These are phyloP conservation scores for Schizopora paradoxa DNA, from an alignment of 1,284 basidiomycete genomes.

Conservation along the genomic window DNA sequence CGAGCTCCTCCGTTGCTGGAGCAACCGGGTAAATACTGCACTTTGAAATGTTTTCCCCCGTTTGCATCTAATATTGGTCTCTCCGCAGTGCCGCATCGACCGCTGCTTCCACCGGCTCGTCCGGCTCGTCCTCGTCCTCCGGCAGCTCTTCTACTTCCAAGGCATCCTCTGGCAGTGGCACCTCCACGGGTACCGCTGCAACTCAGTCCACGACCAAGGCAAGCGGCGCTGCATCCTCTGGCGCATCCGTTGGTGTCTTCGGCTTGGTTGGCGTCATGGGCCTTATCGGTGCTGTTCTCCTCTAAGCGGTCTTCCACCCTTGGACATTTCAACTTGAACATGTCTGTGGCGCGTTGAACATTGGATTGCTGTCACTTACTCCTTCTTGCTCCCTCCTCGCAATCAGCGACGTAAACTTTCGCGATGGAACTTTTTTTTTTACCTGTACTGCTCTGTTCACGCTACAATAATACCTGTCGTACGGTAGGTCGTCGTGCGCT, in stretches of 20 bases:
- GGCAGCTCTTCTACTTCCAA: slow-evolving; percentile 14
- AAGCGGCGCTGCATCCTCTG: slow-evolving; percentile 15
- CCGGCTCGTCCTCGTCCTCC: slow-evolving; percentile 18
- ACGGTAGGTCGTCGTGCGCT: no score
- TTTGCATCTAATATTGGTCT: background rate
- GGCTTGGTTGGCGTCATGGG: slow-evolving; percentile 43
- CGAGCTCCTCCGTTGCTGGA: slow-evolving; percentile 1
- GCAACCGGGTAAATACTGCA: background rate
- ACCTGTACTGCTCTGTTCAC: no score
- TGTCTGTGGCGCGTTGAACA: slow-evolving; percentile 25
- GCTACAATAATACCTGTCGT: background rate
- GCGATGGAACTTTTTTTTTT: no score
- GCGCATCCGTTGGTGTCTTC: slow-evolving; percentile 28
- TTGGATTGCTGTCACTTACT: slow-evolving; percentile 5
- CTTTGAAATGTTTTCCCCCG: background rate
- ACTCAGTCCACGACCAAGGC: slow-evolving; percentile 20
- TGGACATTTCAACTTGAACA: slow-evolving; percentile 22
- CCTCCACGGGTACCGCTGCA: slow-evolving; percentile 17
- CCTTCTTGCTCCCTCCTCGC: background rate
- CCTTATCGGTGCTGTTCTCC: slow-evolving; percentile 41
- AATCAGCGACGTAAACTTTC: background rate
- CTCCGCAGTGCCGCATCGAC: slow-evolving; percentile 11
- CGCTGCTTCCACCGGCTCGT: slow-evolving; percentile 17
- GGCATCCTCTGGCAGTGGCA: no score
- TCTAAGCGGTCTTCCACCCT: slow-evolving; percentile 31